Evolutionary conservation across 495 filamentous ascomycete genomes (phyloP).

Genomic region (Neurospora sp.): DNA sequence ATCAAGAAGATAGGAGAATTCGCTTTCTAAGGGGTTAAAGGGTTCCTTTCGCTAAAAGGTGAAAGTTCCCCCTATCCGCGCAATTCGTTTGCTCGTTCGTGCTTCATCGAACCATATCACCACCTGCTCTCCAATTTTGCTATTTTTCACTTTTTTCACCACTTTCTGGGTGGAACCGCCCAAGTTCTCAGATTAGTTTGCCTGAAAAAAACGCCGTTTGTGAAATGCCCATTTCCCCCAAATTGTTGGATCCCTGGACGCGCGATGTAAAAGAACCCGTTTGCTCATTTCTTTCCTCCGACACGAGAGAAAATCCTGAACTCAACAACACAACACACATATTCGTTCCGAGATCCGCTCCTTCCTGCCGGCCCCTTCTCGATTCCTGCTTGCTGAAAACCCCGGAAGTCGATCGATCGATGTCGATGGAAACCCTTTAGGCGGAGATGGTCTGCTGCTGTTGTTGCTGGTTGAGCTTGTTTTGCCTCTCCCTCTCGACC

Average conservation of each 20-base stretch:
- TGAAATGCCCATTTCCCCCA: neutral
- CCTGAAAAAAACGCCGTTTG: neutral
- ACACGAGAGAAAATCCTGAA: neutral
- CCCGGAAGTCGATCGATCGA: neutral
- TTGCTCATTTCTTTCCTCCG: neutral
- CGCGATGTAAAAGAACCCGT: neutral
- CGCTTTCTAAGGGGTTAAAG: neutral
- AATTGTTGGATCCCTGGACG: neutral
- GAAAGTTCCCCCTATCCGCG: neutral
- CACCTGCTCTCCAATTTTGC: neutral
- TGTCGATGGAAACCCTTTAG: neutral
- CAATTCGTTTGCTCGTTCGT: neutral
- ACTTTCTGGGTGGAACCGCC: neutral
- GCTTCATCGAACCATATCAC: neutral
- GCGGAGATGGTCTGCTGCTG: neutral
- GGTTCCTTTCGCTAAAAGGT: neutral
- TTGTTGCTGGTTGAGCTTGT: constrained; percentile 10
- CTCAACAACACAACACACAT: neutral
- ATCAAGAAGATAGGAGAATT: neutral
- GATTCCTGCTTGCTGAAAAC: neutral
- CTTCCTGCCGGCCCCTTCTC: neutral
- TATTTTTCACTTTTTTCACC: neutral
- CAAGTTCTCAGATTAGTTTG: neutral
- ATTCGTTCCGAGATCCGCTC: neutral
- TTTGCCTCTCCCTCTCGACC: constrained; percentile 64